These are phyloP conservation scores for Kluyveromyces sp. DNA, from an alignment of 1,139 yeast species.

Conservation along the genomic window DNA sequence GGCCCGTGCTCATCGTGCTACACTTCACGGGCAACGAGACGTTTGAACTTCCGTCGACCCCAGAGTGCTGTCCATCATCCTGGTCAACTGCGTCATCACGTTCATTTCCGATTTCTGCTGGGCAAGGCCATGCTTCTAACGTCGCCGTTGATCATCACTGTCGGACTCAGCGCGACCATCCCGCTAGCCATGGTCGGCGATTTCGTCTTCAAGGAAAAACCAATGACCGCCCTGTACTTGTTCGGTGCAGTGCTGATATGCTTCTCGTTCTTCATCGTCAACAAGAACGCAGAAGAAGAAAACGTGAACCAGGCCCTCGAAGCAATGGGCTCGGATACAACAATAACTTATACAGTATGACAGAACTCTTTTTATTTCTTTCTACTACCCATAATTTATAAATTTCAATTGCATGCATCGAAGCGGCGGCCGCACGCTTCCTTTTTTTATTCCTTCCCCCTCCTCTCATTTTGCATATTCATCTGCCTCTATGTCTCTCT, in stretches of 20 bases:
- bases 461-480: too few species aligned
- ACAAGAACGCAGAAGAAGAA: constrained; percentile 63
- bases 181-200: constrained; percentile 95
- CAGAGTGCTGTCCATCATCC: constrained; percentile 46
- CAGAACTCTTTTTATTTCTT: not conserved
- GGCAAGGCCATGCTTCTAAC: constrained; percentile 91
- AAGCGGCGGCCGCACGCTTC: too few species aligned
- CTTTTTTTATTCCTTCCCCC: too few species aligned
- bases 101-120: constrained; percentile 86
- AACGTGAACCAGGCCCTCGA: not conserved
- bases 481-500: too few species aligned
- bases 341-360: not conserved
- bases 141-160: constrained; percentile 90
- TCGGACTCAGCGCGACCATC: constrained; percentile 85
- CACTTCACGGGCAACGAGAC: constrained; percentile 57
- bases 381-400: too few species aligned
- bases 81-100: constrained; percentile 65
- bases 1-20: constrained; percentile 73
- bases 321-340: not conserved
- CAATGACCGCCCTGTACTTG: constrained; percentile 53
- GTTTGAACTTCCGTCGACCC: constrained; percentile 58
- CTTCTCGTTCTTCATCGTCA: constrained; percentile 74
- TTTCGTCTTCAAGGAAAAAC: constrained; percentile 58
- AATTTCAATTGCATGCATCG: too few species aligned
- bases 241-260: constrained; percentile 77